Evolutionary conservation across 305 asterid species (phyloP), one percentile per base, ranked within the genome.

Genomic region (Coffea humblotiana): DNA sequence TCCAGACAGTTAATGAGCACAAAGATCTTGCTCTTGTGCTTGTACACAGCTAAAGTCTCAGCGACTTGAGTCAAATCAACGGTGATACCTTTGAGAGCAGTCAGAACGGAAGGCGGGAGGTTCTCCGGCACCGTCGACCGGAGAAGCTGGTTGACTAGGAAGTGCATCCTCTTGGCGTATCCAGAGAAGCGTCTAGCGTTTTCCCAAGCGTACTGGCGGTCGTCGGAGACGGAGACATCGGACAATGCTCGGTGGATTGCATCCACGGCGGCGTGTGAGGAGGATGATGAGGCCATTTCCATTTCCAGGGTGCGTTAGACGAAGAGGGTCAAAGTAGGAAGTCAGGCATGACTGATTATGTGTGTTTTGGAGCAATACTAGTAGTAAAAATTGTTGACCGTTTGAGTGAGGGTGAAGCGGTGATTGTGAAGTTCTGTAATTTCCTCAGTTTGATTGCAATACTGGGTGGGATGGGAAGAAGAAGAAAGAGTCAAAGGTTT

Each of bases 61-160:
- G 74, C 45, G 13, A 67, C 83, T 80, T 68, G 56, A 32, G 49
- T 37, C 45, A 83, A 66, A 43, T 83, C 83, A 18, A 72, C 79
- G 25, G 86, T 51, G 52, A 83, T 83, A 32, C 86, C 86, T 40
- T 76, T 83, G 21, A 83, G 25, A 11, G 86, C 75, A 37, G 86
- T 83, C 52, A 63, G 78, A 15, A 76, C 51, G 4, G 83, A 63
- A 0, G 78, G 75, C 25, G 86, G 45, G 32, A 71, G 67, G 14
- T 76, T 65, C 18, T 83, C 86, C 27, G 79, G 81, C 75, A 52
- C 11, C 45, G 73, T 23, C 65, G 65, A 49, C 78, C 83, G 72
- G 67, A 75, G 70, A 37, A 76, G 48, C 54, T 75, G 86, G 76
- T 72, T 72, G 32, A 76, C 37, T 25, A 83, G 52, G 3, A 61